Evolutionary conservation across 129 eudicot genomes (phyloP).

Genomic region (Saussurea involucrata): DNA sequence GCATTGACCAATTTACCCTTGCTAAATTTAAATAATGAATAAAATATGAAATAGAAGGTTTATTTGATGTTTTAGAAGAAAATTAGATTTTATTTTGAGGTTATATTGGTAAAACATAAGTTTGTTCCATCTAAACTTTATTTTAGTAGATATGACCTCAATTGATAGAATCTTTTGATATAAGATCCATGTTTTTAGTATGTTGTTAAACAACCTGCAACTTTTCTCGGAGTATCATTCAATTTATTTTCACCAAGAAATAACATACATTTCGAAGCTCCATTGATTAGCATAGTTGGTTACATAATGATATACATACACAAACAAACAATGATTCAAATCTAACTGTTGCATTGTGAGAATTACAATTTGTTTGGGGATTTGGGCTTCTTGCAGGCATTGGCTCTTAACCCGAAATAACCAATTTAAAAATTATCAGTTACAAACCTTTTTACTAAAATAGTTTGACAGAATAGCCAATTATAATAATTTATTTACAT

Average conservation of each 20-base stretch:
- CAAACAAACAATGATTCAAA: background rate
- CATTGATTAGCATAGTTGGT: background rate
- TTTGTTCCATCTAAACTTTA: background rate
- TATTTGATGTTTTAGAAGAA: too few relatives aligned
- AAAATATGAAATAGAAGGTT: too few relatives aligned
- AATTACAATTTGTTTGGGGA: background rate
- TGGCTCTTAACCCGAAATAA: background rate
- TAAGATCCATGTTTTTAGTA: background rate
- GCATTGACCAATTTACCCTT: too few relatives aligned
- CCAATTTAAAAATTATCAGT: background rate
- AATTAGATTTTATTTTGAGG: too few relatives aligned
- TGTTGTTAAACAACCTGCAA: background rate
- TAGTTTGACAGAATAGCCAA: background rate
- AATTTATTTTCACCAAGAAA: background rate
- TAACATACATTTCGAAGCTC: background rate
- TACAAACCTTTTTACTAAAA: background rate
- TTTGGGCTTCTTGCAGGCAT: background rate
- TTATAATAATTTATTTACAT: background rate
- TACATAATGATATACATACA: background rate
- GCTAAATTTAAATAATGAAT: too few relatives aligned
- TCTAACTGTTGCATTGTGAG: background rate
- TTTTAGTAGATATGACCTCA: background rate
- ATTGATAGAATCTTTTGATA: background rate
- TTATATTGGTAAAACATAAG: too few relatives aligned
- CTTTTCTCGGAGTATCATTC: background rate